Conservation (phyloP, 257 asterid species). For the Fraxinus americana region DNA sequence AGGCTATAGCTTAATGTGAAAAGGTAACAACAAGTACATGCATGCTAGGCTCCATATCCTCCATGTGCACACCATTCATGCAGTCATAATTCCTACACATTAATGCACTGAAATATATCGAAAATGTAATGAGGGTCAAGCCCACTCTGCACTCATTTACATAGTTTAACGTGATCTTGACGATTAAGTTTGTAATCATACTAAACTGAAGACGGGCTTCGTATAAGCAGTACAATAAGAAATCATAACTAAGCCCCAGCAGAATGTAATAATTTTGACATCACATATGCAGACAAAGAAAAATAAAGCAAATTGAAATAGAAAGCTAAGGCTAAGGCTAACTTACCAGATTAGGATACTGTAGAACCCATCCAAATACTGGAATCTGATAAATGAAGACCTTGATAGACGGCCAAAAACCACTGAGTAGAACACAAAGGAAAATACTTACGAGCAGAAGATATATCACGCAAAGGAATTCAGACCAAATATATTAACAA, state of each 20-base stretch:
- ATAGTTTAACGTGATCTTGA: background rate
- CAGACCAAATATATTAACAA: constrained; percentile 14
- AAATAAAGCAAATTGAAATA: background rate
- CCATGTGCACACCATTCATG: background rate
- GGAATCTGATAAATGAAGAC: constrained; percentile 80
- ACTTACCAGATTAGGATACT: constrained; percentile 68
- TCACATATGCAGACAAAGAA: background rate
- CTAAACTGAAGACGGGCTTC: background rate
- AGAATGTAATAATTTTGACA: constrained; percentile 1
- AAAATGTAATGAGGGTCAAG: background rate
- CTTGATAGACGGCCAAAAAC: constrained; percentile 89
- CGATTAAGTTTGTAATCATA: background rate
- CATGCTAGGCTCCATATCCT: background rate
- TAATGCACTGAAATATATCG: background rate
- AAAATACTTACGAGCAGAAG: constrained; percentile 20
- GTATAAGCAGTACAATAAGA: background rate
- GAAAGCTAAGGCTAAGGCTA: background rate
- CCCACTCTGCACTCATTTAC: background rate
- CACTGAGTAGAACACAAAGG: constrained; percentile 44
- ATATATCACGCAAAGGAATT: background rate
- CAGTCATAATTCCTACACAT: background rate
- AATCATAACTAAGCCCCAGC: constrained; percentile 5
- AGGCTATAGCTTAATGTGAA: background rate
- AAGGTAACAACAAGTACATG: background rate
- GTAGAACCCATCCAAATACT: constrained; percentile 74